Base-by-base conservation (phyloP, 495 filamentous ascomycete genomes). In the Mytilinidion resinicola region DNA sequence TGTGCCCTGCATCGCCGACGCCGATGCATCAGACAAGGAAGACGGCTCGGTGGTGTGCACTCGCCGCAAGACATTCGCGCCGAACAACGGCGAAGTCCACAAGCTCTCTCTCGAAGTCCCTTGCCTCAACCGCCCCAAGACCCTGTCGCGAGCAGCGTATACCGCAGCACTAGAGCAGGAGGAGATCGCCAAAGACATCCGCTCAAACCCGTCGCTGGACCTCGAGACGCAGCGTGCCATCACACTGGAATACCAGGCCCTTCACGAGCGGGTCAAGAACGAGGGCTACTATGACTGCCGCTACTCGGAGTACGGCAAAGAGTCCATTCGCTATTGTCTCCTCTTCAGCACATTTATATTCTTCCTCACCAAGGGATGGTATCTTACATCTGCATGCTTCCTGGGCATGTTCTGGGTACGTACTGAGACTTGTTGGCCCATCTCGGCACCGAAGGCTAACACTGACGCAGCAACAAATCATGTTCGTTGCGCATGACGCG, bases 401-500 rank as follows among this genome's bases (percentile, higher is more conserved):
- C 61, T 80, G 30, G 77, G 77, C 10, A 52, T 74, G 20, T 78
- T 80, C 56, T 80, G 77, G 76, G 47, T 56, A 60, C 10, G 51
- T 52, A 21, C 25, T 30, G 17, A 7, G 2, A 15, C 12, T 21
- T n/a, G 12, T 25, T 3, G 4, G 12, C 15, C 33, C 53, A 46
- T n/a, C 3, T 5, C 19, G 15, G 9, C 6, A 30, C 7, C 8
- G 44, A 30, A 14, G 36, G 39, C 48, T 63, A 56, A 63, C 55
- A 12, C 19, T 12, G 10, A 1, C 43, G 10, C 47, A 63, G 65
- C 77, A 80, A 56, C 77, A 78, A 55, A 74, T 80, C 67, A 78
- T 80, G 75, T 80, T 80, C 70, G 74, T 72, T 3, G 77, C 76
- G 9, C 77, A 80, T 61, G 77, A 80, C 55, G 77, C 77, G 9